Evolutionary conservation across 169 alveolate species (phyloP).

Genomic region (Plasmodium coatneyi): DNA sequence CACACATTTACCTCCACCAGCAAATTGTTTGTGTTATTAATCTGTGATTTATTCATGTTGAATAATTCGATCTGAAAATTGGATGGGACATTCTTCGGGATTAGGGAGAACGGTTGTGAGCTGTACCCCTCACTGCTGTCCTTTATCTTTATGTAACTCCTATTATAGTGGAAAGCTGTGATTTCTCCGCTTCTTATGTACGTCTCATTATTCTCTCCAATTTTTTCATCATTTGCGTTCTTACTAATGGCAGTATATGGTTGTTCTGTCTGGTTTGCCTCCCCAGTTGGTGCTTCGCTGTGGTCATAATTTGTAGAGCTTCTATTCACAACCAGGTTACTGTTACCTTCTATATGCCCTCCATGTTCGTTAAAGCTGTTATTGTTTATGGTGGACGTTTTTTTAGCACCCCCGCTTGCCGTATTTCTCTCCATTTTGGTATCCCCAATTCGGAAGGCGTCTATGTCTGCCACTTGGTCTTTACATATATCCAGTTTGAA

Average conservation of each 20-base stretch:
- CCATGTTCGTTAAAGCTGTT: not conserved
- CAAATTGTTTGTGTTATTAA: conserved; percentile 74
- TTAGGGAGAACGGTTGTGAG: conserved; percentile 82
- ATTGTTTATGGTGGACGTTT: not conserved
- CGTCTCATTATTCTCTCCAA: conserved; percentile 19
- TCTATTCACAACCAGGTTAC: not conserved
- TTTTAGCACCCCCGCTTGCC: not conserved
- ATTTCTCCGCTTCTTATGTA: conserved; percentile 76
- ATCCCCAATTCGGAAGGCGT: not conserved
- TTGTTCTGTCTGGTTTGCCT: not conserved
- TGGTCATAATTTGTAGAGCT: not conserved
- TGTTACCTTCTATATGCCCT: not conserved
- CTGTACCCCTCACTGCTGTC: conserved; percentile 61
- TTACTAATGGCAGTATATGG: not conserved
- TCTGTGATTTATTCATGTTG: conserved; percentile 32
- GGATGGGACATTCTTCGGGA: conserved; percentile 82
- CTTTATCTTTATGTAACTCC: conserved; percentile 71
- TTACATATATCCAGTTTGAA: not conserved
- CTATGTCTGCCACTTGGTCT: not conserved
- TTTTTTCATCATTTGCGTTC: not conserved
- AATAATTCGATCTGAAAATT: conserved; percentile 83
- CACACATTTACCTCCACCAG: conserved; percentile 84
- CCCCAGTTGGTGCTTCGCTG: not conserved
- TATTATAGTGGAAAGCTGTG: conserved; percentile 68
- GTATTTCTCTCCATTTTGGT: not conserved